Evolutionary conservation across 257 asterid species (phyloP).

Genomic region (Dorcoceras hygrometricum): DNA sequence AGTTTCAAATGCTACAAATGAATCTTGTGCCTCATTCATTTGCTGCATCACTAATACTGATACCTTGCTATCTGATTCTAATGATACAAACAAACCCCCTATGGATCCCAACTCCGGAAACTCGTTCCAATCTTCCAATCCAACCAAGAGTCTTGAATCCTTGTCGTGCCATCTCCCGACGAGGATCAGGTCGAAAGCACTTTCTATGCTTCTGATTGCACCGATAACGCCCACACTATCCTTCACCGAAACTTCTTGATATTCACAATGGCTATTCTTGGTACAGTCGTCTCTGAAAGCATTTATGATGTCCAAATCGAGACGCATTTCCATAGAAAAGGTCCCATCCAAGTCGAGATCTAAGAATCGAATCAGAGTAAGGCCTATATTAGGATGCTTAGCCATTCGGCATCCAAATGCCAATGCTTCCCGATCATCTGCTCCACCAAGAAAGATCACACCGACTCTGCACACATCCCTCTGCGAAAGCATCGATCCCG

Average conservation of each 20-base stretch:
- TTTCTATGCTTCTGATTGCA: conserved; percentile 27
- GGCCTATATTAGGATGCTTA: conserved; percentile 22
- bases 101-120: conserved; percentile 39
- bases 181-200: conserved; percentile 30
- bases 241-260: conserved; percentile 32
- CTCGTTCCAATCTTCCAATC: conserved; percentile 42
- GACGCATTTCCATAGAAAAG: not conserved
- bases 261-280: conserved; percentile 19
- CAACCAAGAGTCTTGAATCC: conserved; percentile 25
- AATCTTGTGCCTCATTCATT: conserved; percentile 2
- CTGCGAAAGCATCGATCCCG: not conserved
- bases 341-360: conserved; percentile 1
- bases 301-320: conserved; percentile 23
- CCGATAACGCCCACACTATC: conserved; percentile 30
- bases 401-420: conserved; percentile 38
- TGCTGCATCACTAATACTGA: conserved; percentile 44
- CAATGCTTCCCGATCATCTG: conserved; percentile 47
- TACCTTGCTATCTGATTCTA: conserved; percentile 25
- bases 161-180: conserved; percentile 40
- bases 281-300: conserved; percentile 19
- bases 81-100: conserved; percentile 36
- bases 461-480: conserved; percentile 20
- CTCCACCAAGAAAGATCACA: conserved; percentile 41
- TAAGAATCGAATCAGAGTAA: conserved; percentile 29
- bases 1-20: not conserved